Conservation (phyloP, 2,329 filamentous ascomycete genomes). For the Sporothrix variecibatus region DNA sequence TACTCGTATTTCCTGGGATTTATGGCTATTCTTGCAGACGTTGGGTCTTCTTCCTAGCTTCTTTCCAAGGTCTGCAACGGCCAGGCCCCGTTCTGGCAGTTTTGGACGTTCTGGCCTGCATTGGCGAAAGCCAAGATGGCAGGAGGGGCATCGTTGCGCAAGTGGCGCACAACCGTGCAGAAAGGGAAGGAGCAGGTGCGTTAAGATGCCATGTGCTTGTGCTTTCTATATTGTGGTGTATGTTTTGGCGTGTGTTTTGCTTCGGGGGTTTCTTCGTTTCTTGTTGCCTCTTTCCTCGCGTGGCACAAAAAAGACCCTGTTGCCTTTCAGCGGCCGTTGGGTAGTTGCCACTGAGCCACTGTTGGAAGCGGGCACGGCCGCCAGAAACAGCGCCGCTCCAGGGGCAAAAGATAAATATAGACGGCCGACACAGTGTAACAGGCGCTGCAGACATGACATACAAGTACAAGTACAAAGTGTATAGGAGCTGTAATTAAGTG, state of each 20-base stretch:
- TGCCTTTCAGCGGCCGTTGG: background rate
- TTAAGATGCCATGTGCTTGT: slow-evolving; percentile 7
- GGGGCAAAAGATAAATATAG: slow-evolving; percentile 16
- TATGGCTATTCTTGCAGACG: background rate
- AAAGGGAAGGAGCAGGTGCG: background rate
- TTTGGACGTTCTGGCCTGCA: background rate
- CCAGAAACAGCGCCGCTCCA: slow-evolving; percentile 3
- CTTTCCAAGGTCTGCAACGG: background rate
- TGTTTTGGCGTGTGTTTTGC: background rate
- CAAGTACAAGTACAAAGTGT: too few relatives aligned
- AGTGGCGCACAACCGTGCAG: slow-evolving; percentile 7
- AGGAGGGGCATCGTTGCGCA: slow-evolving; percentile 9
- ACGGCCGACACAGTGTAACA: background rate
- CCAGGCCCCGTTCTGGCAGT: background rate
- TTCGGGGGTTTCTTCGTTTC: background rate
- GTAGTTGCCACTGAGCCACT: background rate
- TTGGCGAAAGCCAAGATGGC: slow-evolving; percentile 10
- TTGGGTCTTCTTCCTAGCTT: background rate
- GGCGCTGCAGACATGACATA: background rate
- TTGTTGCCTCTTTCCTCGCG: background rate
- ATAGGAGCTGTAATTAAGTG: background rate
- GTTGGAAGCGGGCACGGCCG: slow-evolving; percentile 1
- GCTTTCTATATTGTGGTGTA: background rate
- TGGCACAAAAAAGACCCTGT: background rate
- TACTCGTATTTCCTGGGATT: background rate